phyloP scores from a whole-genome alignment of 768 basidiomycete genomes.

The Exsudoporus frostii region DNA sequence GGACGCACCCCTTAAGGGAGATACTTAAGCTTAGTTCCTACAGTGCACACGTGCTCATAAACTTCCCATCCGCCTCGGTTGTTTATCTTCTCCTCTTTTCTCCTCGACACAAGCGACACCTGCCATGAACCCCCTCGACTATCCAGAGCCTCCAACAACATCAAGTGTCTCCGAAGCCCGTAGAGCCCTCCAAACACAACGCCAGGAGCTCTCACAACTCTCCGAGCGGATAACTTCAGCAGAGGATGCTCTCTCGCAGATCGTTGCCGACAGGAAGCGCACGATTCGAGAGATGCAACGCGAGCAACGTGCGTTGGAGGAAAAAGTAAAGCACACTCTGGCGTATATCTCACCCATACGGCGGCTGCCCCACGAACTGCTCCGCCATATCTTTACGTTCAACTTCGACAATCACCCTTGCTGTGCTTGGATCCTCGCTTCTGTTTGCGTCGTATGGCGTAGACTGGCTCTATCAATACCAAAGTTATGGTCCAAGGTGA shows the following conservation, averaged over 20 bases:
- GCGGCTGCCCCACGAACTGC: constrained; percentile 67
- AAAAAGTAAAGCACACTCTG: constrained; percentile 45
- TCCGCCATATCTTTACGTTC: constrained; percentile 68
- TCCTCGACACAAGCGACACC: constrained; percentile 16
- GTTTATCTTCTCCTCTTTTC: constrained; percentile 7
- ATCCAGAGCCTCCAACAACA: constrained; percentile 60
- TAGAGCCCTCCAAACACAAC: constrained; percentile 36
- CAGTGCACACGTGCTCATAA: constrained; percentile 23
- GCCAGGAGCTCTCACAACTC: constrained; percentile 31
- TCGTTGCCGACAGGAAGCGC: constrained; percentile 52
- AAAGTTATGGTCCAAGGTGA: constrained; percentile 73
- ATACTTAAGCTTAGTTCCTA: neutral
- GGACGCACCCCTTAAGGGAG: neutral
- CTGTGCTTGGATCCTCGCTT: constrained; percentile 71
- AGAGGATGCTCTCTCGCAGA: constrained; percentile 54
- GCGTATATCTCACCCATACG: constrained; percentile 74
- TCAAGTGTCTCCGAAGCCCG: constrained; percentile 52
- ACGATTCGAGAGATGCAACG: constrained; percentile 52
- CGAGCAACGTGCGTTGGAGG: constrained; percentile 48
- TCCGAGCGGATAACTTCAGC: constrained; percentile 48
- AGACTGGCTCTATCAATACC: constrained; percentile 63
- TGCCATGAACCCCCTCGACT: constrained; percentile 30
- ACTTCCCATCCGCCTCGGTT: constrained; percentile 23
- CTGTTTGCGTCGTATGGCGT: constrained; percentile 68
- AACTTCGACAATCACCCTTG: constrained; percentile 70